Percentiles rank a stretch among this genome's conserved stretches.
Conservation (phyloP, 768 basidiomycete genomes). For the Russula sp. region DNA sequence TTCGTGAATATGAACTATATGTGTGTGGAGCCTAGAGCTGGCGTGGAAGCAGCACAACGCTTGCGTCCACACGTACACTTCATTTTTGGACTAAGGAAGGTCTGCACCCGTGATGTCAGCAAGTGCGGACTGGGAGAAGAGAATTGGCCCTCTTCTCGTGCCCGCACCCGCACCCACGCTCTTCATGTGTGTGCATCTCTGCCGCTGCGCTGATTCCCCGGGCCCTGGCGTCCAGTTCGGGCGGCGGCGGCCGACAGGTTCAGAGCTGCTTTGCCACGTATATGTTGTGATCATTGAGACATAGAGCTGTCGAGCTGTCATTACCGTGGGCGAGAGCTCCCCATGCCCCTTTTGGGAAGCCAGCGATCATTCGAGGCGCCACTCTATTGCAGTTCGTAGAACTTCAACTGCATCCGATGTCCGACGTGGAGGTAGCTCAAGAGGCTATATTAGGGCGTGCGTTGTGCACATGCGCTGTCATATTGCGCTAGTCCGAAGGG, state of each 20-base stretch:
- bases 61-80: background rate
- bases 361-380: background rate
- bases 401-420: background rate
- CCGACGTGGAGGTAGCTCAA: background rate
- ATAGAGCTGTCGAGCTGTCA: background rate
- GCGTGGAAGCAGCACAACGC: background rate
- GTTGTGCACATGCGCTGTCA: background rate
- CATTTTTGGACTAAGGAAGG: background rate
- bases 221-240: slow-evolving; percentile 4
- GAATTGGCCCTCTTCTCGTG: too few relatives aligned
- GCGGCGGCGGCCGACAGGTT: background rate
- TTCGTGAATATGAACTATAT: background rate
- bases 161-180: background rate
- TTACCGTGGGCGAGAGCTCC: background rate
- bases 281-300: background rate
- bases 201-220: background rate
- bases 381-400: background rate
- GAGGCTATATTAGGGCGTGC: background rate
- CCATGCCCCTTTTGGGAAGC: background rate
- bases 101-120: slow-evolving; percentile 3
- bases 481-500: background rate
- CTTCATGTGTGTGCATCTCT: background rate
- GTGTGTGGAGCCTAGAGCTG: background rate
- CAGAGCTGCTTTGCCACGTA: slow-evolving; percentile 3
- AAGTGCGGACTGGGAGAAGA: background rate